These are phyloP conservation scores for Lactarius hatsudake DNA, from an alignment of 768 basidiomycete species.

Conservation along the genomic window DNA sequence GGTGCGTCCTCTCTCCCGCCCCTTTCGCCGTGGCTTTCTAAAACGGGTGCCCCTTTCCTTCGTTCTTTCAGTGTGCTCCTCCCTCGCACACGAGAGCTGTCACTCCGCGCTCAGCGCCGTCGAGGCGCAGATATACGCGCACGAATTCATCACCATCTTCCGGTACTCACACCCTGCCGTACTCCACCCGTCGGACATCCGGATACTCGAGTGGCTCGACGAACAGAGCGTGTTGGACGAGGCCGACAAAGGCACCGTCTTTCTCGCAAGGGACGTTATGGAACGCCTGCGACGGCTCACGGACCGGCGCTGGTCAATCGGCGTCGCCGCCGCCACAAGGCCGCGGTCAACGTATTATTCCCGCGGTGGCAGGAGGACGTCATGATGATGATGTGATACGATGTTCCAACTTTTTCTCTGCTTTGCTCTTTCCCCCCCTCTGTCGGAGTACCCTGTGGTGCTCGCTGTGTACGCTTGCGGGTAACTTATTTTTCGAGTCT, in stretches of 20 bases:
- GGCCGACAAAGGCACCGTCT: constrained; percentile 38
- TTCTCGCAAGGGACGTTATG: constrained; percentile 37
- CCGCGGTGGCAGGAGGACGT: constrained; percentile 14
- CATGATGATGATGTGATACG: not conserved
- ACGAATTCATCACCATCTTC: constrained; percentile 42
- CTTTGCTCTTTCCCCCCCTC: not conserved
- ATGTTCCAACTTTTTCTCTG: not conserved
- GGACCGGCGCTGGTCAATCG: constrained; percentile 22
- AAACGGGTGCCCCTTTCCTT: not conserved
- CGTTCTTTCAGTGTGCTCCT: constrained; percentile 15
- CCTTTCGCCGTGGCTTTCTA: not conserved
- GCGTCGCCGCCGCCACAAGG: not conserved
- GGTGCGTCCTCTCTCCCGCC: constrained; percentile 14
- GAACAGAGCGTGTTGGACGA: constrained; percentile 34
- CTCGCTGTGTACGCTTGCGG: not conserved
- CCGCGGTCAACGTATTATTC: not conserved
- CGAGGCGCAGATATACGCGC: constrained; percentile 37
- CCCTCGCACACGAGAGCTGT: constrained; percentile 23
- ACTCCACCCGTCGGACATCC: constrained; percentile 38
- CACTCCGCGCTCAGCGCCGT: constrained; percentile 34
- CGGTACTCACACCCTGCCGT: constrained; percentile 37
- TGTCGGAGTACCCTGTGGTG: not conserved
- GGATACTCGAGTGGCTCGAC: constrained; percentile 36
- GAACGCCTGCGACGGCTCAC: constrained; percentile 35
- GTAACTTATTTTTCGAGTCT: constrained; percentile 13